These are phyloP conservation scores for Vaucheria bursata DNA, from an alignment of 352 stramenopile genomes.

Conservation along the genomic window DNA sequence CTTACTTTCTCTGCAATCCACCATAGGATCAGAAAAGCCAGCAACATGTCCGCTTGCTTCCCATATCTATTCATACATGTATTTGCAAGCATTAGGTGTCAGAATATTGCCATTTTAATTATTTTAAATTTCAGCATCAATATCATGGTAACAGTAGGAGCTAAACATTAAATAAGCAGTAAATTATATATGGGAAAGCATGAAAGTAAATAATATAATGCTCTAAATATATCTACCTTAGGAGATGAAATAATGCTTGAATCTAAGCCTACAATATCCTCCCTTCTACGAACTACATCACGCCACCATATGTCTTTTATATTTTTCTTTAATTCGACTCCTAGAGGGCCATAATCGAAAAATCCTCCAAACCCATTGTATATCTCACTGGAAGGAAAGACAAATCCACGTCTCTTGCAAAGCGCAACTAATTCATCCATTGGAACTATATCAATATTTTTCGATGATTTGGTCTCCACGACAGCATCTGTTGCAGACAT, in stretches of 20 bases:
- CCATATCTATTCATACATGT: slow-evolving; percentile 66
- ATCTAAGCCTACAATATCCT: slow-evolving; percentile 89
- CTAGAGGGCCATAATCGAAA: slow-evolving; percentile 92
- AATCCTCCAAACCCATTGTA: slow-evolving; percentile 93
- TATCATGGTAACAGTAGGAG: too few relatives aligned
- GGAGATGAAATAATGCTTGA: slow-evolving; percentile 89
- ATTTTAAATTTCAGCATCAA: background rate
- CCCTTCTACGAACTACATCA: slow-evolving; percentile 82
- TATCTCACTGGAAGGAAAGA: slow-evolving; percentile 81
- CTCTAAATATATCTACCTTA: too few relatives aligned
- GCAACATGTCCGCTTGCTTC: slow-evolving; percentile 86
- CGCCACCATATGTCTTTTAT: slow-evolving; percentile 92
- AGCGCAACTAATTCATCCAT: slow-evolving; percentile 68
- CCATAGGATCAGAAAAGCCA: slow-evolving; percentile 95
- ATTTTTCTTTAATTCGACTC: slow-evolving; percentile 92
- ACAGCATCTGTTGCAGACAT: background rate
- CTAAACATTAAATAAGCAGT: too few relatives aligned
- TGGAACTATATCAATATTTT: too few relatives aligned
- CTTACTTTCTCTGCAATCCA: slow-evolving; percentile 87
- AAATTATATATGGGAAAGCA: too few relatives aligned
- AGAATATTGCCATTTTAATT: background rate
- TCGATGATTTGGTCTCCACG: background rate
- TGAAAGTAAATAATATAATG: too few relatives aligned
- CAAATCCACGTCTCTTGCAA: slow-evolving; percentile 66
- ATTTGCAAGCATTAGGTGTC: too few relatives aligned